Conservation (phyloP, 257 asterid species). For the Anisodus acutangulus region DNA sequence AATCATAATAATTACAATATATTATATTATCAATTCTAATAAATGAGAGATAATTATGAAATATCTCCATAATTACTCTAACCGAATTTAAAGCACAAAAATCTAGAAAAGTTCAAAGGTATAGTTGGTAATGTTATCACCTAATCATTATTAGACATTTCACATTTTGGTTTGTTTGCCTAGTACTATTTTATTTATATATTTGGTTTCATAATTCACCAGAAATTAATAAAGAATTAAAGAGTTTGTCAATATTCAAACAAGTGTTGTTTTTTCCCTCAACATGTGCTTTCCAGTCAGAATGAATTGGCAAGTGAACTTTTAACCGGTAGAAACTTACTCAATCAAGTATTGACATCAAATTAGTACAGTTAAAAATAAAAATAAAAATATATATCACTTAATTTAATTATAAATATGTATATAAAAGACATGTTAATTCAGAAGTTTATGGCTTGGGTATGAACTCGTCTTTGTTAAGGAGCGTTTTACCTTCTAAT, state of each 20-base stretch:
- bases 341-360: accelerated
- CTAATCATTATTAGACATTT: background rate
- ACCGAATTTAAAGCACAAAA: background rate
- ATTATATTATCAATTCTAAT: too few relatives aligned
- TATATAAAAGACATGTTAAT: background rate
- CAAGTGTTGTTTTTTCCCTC: background rate
- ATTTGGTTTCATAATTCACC: background rate
- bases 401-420: background rate
- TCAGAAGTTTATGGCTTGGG: accelerated
- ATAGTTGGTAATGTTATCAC: background rate
- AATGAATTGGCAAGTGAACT: background rate
- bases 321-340: background rate
- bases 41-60: too few relatives aligned
- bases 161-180: background rate
- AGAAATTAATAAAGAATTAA: background rate
- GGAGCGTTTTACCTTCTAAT: background rate
- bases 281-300: background rate
- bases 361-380: background rate
- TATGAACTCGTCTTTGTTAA: background rate
- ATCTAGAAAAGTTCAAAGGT: background rate
- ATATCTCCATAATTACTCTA: too few relatives aligned
- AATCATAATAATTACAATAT: too few relatives aligned
- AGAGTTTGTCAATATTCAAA: background rate
- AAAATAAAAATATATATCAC: background rate
- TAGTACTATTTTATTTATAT: background rate